Conservation (phyloP, 2,329 filamentous ascomycete species). For the Dothideomycetes sp. region DNA sequence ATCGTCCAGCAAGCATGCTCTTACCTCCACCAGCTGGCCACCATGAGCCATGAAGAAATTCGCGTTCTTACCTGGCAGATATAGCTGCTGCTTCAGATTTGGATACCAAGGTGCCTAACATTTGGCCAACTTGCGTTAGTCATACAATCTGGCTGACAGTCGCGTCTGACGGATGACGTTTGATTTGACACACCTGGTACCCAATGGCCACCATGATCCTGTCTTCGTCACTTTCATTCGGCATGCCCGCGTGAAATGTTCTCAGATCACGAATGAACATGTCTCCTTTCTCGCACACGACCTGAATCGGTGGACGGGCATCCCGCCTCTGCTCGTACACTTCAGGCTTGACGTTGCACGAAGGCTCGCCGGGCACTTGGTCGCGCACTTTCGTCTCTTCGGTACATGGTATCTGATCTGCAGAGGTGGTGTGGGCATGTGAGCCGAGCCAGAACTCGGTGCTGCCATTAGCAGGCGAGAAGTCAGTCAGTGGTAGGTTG, state of each 20-base stretch:
- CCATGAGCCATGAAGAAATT: conserved; percentile 12
- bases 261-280: conserved; percentile 47
- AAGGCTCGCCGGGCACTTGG: conserved; percentile 17
- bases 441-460: conserved; percentile 50
- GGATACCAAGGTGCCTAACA: conserved; percentile 10
- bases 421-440: conserved; percentile 24
- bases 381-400: conserved; percentile 32
- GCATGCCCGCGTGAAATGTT: conserved; percentile 54
- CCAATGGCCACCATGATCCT: conserved; percentile 16
- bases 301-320: conserved; percentile 36
- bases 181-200: too few species aligned
- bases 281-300: conserved; percentile 41
- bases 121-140: too few species aligned
- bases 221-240: conserved; percentile 35
- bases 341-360: conserved; percentile 35
- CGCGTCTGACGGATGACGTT: too few species aligned
- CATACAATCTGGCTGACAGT: too few species aligned
- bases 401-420: conserved; percentile 38
- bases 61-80: conserved; percentile 9
- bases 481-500: conserved; percentile 42
- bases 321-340: conserved; percentile 28
- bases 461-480: conserved; percentile 41
- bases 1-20: conserved; percentile 8
- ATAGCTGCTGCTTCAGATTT: conserved; percentile 11
- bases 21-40: conserved; percentile 9